Conservation (phyloP, 495 filamentous ascomycete species). For the Oleoguttula mirabilis region DNA sequence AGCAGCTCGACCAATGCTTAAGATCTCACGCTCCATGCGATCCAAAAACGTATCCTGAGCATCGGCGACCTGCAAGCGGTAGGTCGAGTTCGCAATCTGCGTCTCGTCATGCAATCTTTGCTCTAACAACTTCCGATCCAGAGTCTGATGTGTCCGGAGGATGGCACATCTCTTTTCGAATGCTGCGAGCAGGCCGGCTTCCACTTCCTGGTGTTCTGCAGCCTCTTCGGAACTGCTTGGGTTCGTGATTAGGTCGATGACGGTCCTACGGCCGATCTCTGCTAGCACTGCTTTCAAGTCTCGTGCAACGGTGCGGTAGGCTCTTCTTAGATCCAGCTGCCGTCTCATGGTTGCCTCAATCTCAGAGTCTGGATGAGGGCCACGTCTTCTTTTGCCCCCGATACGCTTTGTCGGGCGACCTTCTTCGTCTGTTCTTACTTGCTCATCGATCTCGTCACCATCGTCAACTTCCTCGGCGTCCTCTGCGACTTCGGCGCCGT, state of each 20-base stretch:
- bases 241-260: constrained; percentile 24
- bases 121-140: constrained; percentile 6
- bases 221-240: constrained; percentile 21
- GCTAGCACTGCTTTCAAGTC: constrained; percentile 26
- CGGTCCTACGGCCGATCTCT: constrained; percentile 26
- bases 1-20: constrained; percentile 9
- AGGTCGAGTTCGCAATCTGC: not conserved
- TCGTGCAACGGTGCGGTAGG: constrained; percentile 27
- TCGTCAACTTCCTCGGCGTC: constrained; percentile 10
- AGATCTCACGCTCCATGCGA: constrained; percentile 6
- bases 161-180: constrained; percentile 16
- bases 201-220: constrained; percentile 21
- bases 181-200: constrained; percentile 16
- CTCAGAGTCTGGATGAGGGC: constrained; percentile 24
- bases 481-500: not conserved
- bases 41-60: constrained; percentile 2
- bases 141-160: constrained; percentile 5
- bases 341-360: constrained; percentile 30
- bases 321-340: constrained; percentile 28
- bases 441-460: constrained; percentile 16
- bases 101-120: not conserved
- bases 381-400: constrained; percentile 27
- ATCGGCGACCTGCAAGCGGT: not conserved
- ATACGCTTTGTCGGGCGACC: constrained; percentile 20
- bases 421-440: constrained; percentile 1